phyloP scores from a whole-genome alignment of 305 asterid genomes.

The Solanum hybrid region DNA sequence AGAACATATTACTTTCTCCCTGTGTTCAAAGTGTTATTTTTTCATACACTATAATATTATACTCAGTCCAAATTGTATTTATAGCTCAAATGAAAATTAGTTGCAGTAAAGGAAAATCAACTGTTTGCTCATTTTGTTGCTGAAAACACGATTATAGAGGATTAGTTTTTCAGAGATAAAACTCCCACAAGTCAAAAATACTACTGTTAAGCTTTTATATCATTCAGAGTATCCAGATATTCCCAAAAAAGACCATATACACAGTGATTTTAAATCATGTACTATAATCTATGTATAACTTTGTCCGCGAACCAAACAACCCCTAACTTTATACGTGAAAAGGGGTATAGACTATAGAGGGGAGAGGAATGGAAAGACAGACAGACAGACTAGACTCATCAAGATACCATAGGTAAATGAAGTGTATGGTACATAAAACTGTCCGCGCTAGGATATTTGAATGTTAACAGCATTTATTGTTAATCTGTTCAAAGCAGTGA shows the following conservation, averaged over 20 bases:
- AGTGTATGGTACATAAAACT: not conserved
- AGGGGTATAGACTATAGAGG: not conserved
- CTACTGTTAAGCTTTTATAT: not conserved
- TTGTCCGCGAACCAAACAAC: not conserved
- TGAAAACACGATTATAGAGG: not conserved
- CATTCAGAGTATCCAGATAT: not conserved
- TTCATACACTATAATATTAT: not conserved
- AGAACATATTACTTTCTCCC: not conserved
- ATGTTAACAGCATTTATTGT: not conserved
- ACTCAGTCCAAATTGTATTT: too few relatives aligned
- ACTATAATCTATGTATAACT: not conserved
- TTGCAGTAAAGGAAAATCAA: not conserved
- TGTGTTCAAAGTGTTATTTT: not conserved
- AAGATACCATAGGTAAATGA: not conserved
- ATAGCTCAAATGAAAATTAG: not conserved
- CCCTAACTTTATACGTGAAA: not conserved
- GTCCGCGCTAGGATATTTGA: not conserved
- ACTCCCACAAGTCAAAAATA: not conserved
- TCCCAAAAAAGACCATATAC: not conserved
- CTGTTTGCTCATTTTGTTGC: not conserved
- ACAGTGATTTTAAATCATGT: too few relatives aligned
- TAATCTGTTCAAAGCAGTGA: not conserved
- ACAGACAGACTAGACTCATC: not conserved
- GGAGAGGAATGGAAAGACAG: too few relatives aligned
- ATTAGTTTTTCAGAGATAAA: not conserved